Conservation (phyloP, 225 moss, liverwort and hornwort species). For the Ulota crispa region DNA sequence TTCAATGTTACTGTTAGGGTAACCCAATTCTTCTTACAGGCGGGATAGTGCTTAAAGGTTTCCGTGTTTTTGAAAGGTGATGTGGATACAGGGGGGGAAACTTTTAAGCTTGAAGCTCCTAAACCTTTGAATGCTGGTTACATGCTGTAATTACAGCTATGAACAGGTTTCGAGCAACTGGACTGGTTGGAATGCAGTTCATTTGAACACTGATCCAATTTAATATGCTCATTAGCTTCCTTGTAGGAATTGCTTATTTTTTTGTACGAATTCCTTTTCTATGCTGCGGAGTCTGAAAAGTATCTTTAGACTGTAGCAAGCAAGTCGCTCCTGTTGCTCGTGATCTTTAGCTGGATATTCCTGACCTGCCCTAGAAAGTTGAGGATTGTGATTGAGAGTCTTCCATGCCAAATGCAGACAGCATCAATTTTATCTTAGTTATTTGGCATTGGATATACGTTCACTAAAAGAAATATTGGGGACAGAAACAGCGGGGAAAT, state of each 20-base stretch:
- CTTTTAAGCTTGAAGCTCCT: slow-evolving; percentile 11
- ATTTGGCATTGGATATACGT: not conserved
- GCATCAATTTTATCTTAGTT: not conserved
- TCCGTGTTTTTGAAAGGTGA: not conserved
- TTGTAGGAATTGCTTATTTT: not conserved
- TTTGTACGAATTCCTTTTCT: not conserved
- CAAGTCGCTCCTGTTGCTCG: not conserved
- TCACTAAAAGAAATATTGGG: not conserved
- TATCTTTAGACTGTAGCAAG: not conserved
- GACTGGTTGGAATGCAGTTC: slow-evolving; percentile 1
- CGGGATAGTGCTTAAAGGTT: slow-evolving; percentile 16
- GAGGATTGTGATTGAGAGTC: not conserved
- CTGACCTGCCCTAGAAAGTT: not conserved
- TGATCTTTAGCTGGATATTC: not conserved
- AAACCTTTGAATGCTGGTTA: slow-evolving; percentile 7
- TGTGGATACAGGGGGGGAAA: not conserved
- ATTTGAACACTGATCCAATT: not conserved
- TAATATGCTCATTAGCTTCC: not conserved
- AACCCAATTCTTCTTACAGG: slow-evolving; percentile 11
- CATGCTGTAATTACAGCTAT: slow-evolving; percentile 6
- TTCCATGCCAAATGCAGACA: not conserved
- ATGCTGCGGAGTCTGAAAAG: not conserved
- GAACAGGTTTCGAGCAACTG: not conserved
- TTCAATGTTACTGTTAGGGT: not conserved
- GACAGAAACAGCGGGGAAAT: not conserved